Evolutionary conservation across 2,329 filamentous ascomycete species (phyloP), one percentile per base, ranked within the genome.

Genomic region (Verticillium albo-atrum): DNA sequence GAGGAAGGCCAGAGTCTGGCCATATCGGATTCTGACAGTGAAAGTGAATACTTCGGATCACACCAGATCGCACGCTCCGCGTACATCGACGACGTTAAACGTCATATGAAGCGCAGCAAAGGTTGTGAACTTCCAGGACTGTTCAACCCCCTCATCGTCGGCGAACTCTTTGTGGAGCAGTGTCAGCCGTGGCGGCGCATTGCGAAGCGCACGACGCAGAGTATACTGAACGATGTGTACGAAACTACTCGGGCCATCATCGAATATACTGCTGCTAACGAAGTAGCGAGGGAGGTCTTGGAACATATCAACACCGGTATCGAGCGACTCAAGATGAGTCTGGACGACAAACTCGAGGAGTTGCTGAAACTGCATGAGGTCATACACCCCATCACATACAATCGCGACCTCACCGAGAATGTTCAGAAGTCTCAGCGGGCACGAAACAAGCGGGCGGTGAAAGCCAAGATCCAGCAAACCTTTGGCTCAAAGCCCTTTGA

Each of bases 91-190:
- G 6, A 56, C 4, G 55, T 30, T 14, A 30, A n/a, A 25, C 12
- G 3, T 2, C 34, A 27, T 10, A n/a, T n/a, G 9, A 27, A 14
- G 14, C 26, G 6, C 20, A 50, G 9, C 25, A 34, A 58, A 7
- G 62, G 62, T 2, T 71, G 79, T 4, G 87, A 90, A 66, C 70
- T 90, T 0, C 82, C 84, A 0, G 84, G 86, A 0, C 83, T 76
- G 0, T 88, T 85, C 69, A 87, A 87, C 61, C 81, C 86, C 0
- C 68, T 84, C 57, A 72, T 89, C 12, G 77, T 89, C 0, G 73
- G 74, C 0, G 81, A 88, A 25, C 68, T 90, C 0, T 90, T 90
- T 66, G 72, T 72, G 25, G 79, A 87, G 54, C 85, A 89, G 60
- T 85, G 79, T 0, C 58, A 64, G 6, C 80, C 78, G 0, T 90